phyloP scores from a whole-genome alignment of 2,329 filamentous ascomycete species.

The Alternaria metachromatica region DNA sequence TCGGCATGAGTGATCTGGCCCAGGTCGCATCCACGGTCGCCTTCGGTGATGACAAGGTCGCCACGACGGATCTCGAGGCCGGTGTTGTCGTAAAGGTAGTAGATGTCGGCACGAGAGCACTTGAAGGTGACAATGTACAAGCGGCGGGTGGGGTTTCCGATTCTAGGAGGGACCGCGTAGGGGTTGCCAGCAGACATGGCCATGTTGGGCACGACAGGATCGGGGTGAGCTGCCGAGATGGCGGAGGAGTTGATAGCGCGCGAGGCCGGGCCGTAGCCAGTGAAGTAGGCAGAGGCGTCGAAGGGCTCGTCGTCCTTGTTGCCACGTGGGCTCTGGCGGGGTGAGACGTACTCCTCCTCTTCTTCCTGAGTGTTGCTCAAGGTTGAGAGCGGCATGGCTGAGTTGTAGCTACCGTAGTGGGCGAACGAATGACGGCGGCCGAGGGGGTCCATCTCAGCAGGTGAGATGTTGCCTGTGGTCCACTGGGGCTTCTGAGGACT shows the following conservation, averaged over 20 bases:
- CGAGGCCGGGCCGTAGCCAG: slow-evolving; percentile 44
- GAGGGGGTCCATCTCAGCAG: slow-evolving; percentile 53
- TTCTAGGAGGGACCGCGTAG: slow-evolving; percentile 40
- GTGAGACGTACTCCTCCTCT: slow-evolving; percentile 36
- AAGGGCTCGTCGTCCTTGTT: slow-evolving; percentile 66
- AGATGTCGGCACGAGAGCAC: slow-evolving; percentile 91
- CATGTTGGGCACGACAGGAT: slow-evolving; percentile 34
- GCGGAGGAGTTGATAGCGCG: slow-evolving; percentile 46
- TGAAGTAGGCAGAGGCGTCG: slow-evolving; percentile 48
- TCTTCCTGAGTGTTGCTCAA: slow-evolving; percentile 43
- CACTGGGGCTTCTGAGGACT: slow-evolving; percentile 37
- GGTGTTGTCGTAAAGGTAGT: slow-evolving; percentile 95
- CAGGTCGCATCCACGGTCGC: slow-evolving; percentile 92
- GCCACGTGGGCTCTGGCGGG: slow-evolving; percentile 40
- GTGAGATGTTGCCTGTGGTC: slow-evolving; percentile 34
- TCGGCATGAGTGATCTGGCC: slow-evolving; percentile 91
- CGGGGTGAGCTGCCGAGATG: slow-evolving; percentile 46
- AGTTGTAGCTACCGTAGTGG: slow-evolving; percentile 40
- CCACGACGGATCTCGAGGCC: slow-evolving; percentile 88
- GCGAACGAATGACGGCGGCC: slow-evolving; percentile 82
- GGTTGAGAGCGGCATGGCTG: slow-evolving; percentile 30
- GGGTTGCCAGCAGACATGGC: slow-evolving; percentile 37
- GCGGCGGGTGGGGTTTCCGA: slow-evolving; percentile 41
- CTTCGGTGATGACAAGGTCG: slow-evolving; percentile 96
- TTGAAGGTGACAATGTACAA: slow-evolving; percentile 96